phyloP scores from a whole-genome alignment of 202 grass and related monocot species.

The Zoysia matrella region DNA sequence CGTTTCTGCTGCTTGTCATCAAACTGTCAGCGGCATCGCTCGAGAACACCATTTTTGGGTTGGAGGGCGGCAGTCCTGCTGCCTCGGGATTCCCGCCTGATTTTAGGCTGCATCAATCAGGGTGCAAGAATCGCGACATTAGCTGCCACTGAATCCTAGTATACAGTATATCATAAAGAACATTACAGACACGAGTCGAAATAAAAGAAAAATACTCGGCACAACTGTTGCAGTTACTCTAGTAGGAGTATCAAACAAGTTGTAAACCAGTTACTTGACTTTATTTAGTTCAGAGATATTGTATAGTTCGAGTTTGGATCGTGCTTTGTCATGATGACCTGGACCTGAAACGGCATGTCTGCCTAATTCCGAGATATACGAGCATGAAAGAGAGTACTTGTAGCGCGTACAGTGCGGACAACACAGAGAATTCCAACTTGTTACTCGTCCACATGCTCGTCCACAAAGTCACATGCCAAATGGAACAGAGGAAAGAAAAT shows the following conservation, averaged over 20 bases:
- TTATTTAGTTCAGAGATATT: background rate
- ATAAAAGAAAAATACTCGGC: too few species aligned
- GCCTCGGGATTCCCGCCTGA: constrained; percentile 46
- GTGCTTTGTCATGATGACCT: background rate
- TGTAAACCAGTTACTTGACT: background rate
- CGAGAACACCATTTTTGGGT: constrained; percentile 43
- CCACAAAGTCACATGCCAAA: too few species aligned
- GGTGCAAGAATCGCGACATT: background rate
- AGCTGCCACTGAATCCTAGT: background rate
- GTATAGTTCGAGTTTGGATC: background rate
- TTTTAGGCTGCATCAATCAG: constrained; percentile 38
- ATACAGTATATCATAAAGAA: too few species aligned
- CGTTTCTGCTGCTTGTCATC: background rate
- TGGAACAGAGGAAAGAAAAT: too few species aligned
- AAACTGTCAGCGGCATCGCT: background rate
- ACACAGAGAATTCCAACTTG: too few species aligned
- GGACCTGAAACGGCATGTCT: background rate
- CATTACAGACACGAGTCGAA: too few species aligned
- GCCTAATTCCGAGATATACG: too few species aligned
- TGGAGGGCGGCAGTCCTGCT: constrained; percentile 24
- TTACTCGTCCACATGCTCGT: too few species aligned
- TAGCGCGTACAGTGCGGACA: background rate
- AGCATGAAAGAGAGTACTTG: background rate
- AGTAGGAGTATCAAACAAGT: too few species aligned
- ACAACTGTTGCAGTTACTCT: too few species aligned